Evolutionary conservation across 345 rosid species (phyloP), one percentile per base, ranked within the genome.

Genomic region (Melaleuca alternifolia): DNA sequence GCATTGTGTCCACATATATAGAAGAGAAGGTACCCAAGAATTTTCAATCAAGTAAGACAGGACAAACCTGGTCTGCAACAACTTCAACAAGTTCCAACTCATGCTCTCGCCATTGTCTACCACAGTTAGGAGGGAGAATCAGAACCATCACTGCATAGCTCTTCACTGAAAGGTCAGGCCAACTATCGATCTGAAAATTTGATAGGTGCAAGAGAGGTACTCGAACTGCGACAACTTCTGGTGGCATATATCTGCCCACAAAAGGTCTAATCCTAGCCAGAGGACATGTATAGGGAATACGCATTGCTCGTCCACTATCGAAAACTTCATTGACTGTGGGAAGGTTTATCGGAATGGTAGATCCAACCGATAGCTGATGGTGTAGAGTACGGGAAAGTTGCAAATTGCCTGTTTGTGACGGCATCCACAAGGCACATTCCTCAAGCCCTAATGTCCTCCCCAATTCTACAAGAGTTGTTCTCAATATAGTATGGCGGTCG

Each of bases 351-450:
- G 96, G 92, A 84, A 97, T 93, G 33, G 91, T 88, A 85, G 93
- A 92, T 85, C 94, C 98, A 48, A 94, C 93, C 85, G 94, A 96
- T 82, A 89, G 87, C 79, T 91, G 94, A 85, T 95, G 91, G 89
- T 92, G 90, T 61, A 96, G 86, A 87, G 98, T 92, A 88, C 94
- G 96, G 84, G 98, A 96, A 86, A 95, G 95, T 86, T 93, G 98
- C 87, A 97, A 89, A 87, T 87, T 62, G 86, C 96, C 96, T 53
- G 90, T 90, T 84, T 91, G 93, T 8, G 98, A 93, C 26, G 99
- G 99, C 98, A 97, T 97, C 99, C 99, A 97, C 89, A 97, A 84
- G 4, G 95, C 99, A 86, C 99, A 97, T 89, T 96, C 99, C 89
- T 97, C 98, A 13, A 97, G 91, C 57, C 92, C 90, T 83, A 97